phyloP scores from a whole-genome alignment of 2,329 filamentous ascomycete species.

The Endothia cerciana region DNA sequence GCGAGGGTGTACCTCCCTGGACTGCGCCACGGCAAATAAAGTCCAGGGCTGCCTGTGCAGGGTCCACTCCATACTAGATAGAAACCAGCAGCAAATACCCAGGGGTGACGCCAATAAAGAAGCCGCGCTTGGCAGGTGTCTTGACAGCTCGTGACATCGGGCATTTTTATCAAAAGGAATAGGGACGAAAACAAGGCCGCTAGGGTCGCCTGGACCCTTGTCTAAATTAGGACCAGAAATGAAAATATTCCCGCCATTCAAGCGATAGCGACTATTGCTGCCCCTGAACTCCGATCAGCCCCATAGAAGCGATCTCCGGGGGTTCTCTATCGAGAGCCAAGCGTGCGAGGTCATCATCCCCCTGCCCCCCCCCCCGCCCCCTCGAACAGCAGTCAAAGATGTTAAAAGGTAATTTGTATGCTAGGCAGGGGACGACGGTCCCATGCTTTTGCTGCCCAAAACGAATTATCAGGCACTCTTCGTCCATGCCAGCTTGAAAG shows the following conservation, averaged over 20 bases:
- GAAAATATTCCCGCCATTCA: background rate
- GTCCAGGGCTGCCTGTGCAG: background rate
- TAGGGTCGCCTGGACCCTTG: background rate
- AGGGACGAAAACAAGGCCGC: background rate
- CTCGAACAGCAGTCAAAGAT: too few relatives aligned
- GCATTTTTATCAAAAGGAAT: background rate
- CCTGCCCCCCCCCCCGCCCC: too few relatives aligned
- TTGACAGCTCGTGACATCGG: slow-evolving; percentile 1
- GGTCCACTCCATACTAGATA: background rate
- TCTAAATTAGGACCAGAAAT: background rate
- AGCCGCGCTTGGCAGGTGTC: background rate
- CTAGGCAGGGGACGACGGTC: too few relatives aligned
- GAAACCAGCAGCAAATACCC: background rate
- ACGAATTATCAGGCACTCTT: too few relatives aligned
- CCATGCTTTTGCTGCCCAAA: too few relatives aligned
- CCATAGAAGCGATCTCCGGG: too few relatives aligned
- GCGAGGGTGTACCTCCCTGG: background rate
- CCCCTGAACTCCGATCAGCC: background rate
- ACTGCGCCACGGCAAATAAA: background rate
- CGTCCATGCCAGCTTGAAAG: too few relatives aligned
- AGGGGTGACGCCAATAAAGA: background rate
- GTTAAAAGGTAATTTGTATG: too few relatives aligned
- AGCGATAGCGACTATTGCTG: background rate
- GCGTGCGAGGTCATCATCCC: too few relatives aligned
- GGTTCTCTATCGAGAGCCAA: too few relatives aligned